Conservation (phyloP, 2,329 filamentous ascomycete genomes). For the Conoideocrella luteorostrata region DNA sequence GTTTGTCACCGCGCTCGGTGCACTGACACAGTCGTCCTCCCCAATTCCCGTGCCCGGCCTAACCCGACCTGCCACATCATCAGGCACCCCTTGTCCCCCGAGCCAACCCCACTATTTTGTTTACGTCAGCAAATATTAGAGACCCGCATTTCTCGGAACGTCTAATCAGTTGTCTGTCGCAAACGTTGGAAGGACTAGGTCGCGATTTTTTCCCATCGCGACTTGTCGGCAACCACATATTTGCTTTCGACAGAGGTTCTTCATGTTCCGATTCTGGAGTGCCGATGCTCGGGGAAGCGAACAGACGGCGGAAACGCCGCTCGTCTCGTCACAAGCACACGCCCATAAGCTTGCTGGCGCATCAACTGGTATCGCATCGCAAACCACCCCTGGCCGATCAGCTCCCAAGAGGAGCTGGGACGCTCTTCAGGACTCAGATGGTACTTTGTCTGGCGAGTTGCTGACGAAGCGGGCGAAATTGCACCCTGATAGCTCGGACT, state of each 20-base stretch:
- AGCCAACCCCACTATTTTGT: slow-evolving; percentile 18
- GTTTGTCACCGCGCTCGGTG: slow-evolving; percentile 6
- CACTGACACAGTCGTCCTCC: slow-evolving; percentile 6
- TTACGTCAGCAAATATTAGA: slow-evolving; percentile 26
- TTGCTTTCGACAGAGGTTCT: slow-evolving; percentile 30
- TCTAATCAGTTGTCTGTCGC: slow-evolving; percentile 8
- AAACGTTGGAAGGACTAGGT: slow-evolving; percentile 8
- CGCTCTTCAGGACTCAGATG: slow-evolving; percentile 18
- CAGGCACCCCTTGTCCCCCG: slow-evolving; percentile 12
- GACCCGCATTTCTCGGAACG: not conserved
- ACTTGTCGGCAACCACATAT: slow-evolving; percentile 11
- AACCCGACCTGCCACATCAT: slow-evolving; percentile 13
- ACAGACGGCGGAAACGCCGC: slow-evolving; percentile 32
- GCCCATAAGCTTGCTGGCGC: slow-evolving; percentile 22
- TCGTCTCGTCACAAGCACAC: slow-evolving; percentile 18
- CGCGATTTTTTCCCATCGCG: slow-evolving; percentile 15
- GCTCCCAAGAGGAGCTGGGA: slow-evolving; percentile 35
- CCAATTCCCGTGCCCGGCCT: slow-evolving; percentile 14
- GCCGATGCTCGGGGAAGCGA: slow-evolving; percentile 53
- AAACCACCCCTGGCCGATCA: not conserved
- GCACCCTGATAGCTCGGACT: slow-evolving; percentile 16
- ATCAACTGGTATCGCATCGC: not conserved
- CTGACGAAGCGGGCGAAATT: slow-evolving; percentile 38
- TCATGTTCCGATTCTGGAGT: slow-evolving; percentile 59
- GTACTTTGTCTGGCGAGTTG: slow-evolving; percentile 3